A percentile compares a stretch with the other conserved stretches of the same genome.
These are phyloP conservation scores for Pestalotiopsis fici DNA, from an alignment of 2,329 filamentous ascomycete genomes.

Conservation along the genomic window DNA sequence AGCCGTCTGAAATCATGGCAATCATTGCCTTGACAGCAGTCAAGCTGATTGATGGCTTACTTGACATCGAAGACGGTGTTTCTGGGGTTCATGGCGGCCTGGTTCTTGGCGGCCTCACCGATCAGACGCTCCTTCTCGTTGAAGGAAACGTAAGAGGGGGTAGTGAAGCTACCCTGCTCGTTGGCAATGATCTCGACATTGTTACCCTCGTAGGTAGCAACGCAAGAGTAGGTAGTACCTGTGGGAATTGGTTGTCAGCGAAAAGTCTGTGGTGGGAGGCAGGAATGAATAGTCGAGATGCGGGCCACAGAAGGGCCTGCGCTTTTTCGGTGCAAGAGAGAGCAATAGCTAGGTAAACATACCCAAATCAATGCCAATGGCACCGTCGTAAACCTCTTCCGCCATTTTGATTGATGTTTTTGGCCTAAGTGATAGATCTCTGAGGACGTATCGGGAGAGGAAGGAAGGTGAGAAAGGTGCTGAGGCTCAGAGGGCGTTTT, in stretches of 20 bases:
- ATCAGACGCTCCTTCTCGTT: constrained; percentile 98
- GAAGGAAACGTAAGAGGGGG: constrained; percentile 98
- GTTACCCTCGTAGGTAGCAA: constrained; percentile 98
- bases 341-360: constrained; percentile 37
- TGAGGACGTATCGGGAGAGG: constrained; percentile 19
- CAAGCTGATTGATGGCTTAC: constrained; percentile 50
- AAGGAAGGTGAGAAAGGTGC: constrained; percentile 12
- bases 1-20: constrained; percentile 1
- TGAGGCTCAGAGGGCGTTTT: constrained; percentile 9
- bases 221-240: constrained; percentile 99
- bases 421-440: constrained; percentile 24
- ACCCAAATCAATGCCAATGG: constrained; percentile 99
- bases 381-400: constrained; percentile 98
- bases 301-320: neutral
- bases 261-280: constrained; percentile 9
- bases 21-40: neutral
- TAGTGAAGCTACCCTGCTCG: constrained; percentile 99
- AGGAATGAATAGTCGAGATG: neutral
- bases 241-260: constrained; percentile 21
- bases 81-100: constrained; percentile 97
- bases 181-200: constrained; percentile 99
- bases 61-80: constrained; percentile 99
- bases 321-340: constrained; percentile 7
- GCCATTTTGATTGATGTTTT: constrained; percentile 68
- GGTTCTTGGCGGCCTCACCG: constrained; percentile 99